Percentiles rank a stretch among this genome's conserved stretches.
These are phyloP conservation scores for Pharnaceum exiguum DNA, from an alignment of 148 eudicot genomes.

Conservation along the genomic window DNA sequence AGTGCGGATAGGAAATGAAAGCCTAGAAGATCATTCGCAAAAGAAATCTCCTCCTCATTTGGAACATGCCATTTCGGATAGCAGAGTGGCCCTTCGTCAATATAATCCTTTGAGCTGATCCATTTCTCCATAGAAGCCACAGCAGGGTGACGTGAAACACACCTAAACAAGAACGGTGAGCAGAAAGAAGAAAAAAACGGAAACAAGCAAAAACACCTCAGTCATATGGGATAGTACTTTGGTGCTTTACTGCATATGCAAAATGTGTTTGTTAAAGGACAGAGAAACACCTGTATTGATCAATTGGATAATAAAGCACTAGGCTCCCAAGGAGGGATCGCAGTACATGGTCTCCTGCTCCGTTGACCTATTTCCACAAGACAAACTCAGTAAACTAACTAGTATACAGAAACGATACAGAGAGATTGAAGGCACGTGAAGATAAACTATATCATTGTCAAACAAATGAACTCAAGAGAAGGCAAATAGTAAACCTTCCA, in stretches of 20 bases:
- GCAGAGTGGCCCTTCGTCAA: constrained; percentile 37
- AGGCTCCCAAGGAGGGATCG: constrained; percentile 92
- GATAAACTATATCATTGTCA: not conserved
- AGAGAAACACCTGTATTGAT: constrained; percentile 74
- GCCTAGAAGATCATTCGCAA: constrained; percentile 85
- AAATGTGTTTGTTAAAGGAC: not conserved
- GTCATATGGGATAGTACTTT: not conserved
- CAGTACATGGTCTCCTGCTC: constrained; percentile 91
- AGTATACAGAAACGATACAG: not conserved
- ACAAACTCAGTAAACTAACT: constrained; percentile 2
- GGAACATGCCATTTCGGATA: constrained; percentile 94
- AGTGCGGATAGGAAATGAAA: constrained; percentile 81
- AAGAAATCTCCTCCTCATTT: constrained; percentile 60
- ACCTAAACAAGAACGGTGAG: constrained; percentile 39
- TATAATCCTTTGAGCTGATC: constrained; percentile 71
- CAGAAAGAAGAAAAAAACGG: too few relatives aligned
- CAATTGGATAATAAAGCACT: constrained; percentile 85
- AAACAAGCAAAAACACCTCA: not conserved
- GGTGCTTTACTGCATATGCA: not conserved
- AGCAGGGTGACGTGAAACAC: constrained; percentile 57
- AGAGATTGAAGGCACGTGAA: not conserved
- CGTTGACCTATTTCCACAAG: constrained; percentile 70
- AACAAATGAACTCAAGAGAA: constrained; percentile 1
- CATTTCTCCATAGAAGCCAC: constrained; percentile 75
- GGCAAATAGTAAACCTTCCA: constrained; percentile 72